Conservation (phyloP, 768 basidiomycete genomes). For the Rhizopogon vesiculosus region DNA sequence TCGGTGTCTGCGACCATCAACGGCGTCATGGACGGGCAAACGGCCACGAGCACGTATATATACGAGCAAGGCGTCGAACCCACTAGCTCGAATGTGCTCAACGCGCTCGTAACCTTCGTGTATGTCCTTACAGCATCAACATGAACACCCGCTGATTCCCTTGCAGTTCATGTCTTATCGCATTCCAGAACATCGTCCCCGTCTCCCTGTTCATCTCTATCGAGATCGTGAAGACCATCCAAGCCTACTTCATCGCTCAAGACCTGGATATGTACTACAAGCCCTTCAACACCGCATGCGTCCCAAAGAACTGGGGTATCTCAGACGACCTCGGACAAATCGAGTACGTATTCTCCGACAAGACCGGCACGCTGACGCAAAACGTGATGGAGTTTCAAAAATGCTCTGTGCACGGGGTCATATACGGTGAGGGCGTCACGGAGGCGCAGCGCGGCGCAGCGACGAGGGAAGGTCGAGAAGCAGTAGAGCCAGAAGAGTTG, state of each 20-base stretch:
- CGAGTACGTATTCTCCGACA: conserved; percentile 92
- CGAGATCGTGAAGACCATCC: conserved; percentile 97
- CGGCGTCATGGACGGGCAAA: conserved; percentile 60
- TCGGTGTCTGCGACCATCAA: conserved; percentile 67
- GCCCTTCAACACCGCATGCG: conserved; percentile 80
- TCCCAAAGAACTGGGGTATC: conserved; percentile 98
- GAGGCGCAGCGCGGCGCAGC: conserved; percentile 94
- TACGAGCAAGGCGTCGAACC: conserved; percentile 70
- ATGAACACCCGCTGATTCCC: conserved; percentile 6
- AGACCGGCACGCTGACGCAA: conserved; percentile 95
- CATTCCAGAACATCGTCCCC: conserved; percentile 97
- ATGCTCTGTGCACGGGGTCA: conserved; percentile 78
- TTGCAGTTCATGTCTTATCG: conserved; percentile 82
- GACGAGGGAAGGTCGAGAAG: conserved; percentile 71
- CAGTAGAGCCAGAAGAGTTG: conserved; percentile 68
- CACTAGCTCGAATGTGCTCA: conserved; percentile 55
- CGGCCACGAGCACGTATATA: conserved; percentile 60
- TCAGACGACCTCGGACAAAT: conserved; percentile 98
- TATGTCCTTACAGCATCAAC: conserved; percentile 36
- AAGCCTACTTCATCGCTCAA: conserved; percentile 94
- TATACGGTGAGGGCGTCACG: conserved; percentile 92
- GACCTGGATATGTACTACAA: conserved; percentile 96
- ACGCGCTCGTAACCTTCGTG: conserved; percentile 89
- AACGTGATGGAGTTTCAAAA: conserved; percentile 99
- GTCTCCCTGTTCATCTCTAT: conserved; percentile 96